Base-by-base conservation (phyloP, 1,284 basidiomycete species). In the Rhodotorula sp. region DNA sequence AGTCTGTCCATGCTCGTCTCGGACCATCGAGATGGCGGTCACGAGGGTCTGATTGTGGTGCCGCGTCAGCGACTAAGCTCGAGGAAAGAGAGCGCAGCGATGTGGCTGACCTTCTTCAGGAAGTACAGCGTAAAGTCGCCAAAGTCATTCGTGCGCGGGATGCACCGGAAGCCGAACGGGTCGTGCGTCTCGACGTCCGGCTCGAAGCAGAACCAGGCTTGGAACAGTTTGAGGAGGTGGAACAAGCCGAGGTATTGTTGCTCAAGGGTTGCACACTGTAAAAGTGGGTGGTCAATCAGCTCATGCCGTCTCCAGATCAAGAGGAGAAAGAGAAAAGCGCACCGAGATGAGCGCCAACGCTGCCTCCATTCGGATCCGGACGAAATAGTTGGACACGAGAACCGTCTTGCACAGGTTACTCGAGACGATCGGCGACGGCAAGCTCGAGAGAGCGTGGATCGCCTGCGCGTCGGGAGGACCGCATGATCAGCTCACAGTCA, bases 351-450 rank as follows among this genome's bases (percentile, higher is more conserved):
- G 85, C 1, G 93, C 92, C 57, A 89, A 82, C 6, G 92, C 93
- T 2, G 97, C 97, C 82, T 98, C 97, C 81, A 92, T 94, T 16
- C 97, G 90, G 66, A 99, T 91, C n/a, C 95, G 90, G 81, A 91
- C 97, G 81, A 92, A 98, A 82, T 99, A 99, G 80, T 97, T 97
- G 52, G 90, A 88, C 31, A 98, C 95, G 38, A 99, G 85, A 7
- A 97, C 90, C 0, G 93, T 94, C 82, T 93, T 93, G 38, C 93
- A 93, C 65, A 99, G 85, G 43, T 91, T 84, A 71, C 93, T 95
- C 47, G 94, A 94, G 28, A 97, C 90, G 75, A 98, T 92, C 0
- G 91, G 87, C 6, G 90, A 93, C 0, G 92, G 91, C 78, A 90
- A 88, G 77, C 88, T 87, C 15, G 90, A 85, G 60, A 99, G 85